Base-by-base conservation (phyloP, 2,329 filamentous ascomycete species). In the Penicillium sp. region DNA sequence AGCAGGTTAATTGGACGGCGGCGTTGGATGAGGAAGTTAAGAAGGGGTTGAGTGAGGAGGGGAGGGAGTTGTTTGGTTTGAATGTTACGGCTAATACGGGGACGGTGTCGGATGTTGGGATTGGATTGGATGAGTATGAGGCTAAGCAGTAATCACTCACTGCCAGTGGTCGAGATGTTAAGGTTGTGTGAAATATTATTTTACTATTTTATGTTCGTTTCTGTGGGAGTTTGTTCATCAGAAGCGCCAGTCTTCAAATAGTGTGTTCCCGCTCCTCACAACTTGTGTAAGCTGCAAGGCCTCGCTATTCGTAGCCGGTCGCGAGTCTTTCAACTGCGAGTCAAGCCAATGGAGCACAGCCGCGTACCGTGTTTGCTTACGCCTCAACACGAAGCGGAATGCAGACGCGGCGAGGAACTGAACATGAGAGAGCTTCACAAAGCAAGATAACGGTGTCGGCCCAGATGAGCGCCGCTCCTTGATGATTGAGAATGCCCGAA, bases 311-410 rank as follows among this genome's bases (percentile, higher is more conserved):
- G 69, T 62, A 20, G 52, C 52, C 15, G 69, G 68, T 51, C 63
- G 66, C 32, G 80, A 66, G 44, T 70, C 75, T 29, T 63, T 63
- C 13, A 75, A 71, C 60, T 84, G 76, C 12, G 55, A 66, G 6
- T 80, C 77, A 53, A 96, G 71, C 90, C 90, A 96, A 26, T 67
- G 69, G 51, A 97, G 71, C 12, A 92, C 80, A 24, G 73, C 72
- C 4, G 65, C 65, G 70, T 91, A 90, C 48, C 79, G 81, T 27
- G 87, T 86, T 78, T 96, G 91, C 68, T 88, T 90, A 60, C 79
- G 81, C 41, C 71, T 68, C 62, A 97, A 77, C 23, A 94, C 85
- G 45, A 78, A 75, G 39, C 77, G 69, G 63, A 96, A 96, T 4
- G 91, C 90, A 23, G 78, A 78, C 45, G 85, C 84, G 0, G 85